Conservation (phyloP, 768 basidiomycete genomes). For the Baorangia bicolor region DNA sequence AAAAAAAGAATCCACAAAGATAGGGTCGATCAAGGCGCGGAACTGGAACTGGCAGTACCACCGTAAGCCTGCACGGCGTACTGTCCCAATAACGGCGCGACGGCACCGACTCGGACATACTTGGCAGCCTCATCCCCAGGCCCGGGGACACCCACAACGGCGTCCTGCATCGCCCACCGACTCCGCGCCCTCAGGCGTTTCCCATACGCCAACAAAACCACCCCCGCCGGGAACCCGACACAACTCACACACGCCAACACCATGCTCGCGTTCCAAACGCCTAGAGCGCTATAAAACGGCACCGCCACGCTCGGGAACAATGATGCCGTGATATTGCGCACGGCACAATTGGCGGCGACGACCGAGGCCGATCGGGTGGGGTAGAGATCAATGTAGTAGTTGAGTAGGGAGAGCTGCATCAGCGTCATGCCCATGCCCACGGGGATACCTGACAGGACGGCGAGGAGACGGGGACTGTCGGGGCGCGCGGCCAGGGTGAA, state of each 20-base stretch:
- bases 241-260: constrained; percentile 25
- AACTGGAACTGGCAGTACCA: background rate
- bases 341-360: constrained; percentile 27
- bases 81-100: constrained; percentile 18
- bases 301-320: constrained; percentile 27
- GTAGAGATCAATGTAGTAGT: constrained; percentile 33
- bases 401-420: constrained; percentile 27
- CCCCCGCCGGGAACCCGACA: constrained; percentile 20
- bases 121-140: background rate
- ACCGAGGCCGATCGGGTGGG: constrained; percentile 31
- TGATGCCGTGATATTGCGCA: constrained; percentile 22
- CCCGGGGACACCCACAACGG: background rate
- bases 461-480: constrained; percentile 5
- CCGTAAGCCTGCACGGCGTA: constrained; percentile 13
- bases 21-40: background rate
- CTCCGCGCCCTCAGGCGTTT: constrained; percentile 21
- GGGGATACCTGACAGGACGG: constrained; percentile 25
- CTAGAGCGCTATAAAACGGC: constrained; percentile 22
- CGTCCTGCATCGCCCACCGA: constrained; percentile 28
- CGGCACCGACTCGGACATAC: background rate
- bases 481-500: constrained; percentile 22
- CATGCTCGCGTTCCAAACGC: constrained; percentile 18
- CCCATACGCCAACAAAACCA: constrained; percentile 22
- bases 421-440: constrained; percentile 31
- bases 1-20: background rate